phyloP scores from a whole-genome alignment of 148 eudicot species.

The Nepenthes mirabilis region DNA sequence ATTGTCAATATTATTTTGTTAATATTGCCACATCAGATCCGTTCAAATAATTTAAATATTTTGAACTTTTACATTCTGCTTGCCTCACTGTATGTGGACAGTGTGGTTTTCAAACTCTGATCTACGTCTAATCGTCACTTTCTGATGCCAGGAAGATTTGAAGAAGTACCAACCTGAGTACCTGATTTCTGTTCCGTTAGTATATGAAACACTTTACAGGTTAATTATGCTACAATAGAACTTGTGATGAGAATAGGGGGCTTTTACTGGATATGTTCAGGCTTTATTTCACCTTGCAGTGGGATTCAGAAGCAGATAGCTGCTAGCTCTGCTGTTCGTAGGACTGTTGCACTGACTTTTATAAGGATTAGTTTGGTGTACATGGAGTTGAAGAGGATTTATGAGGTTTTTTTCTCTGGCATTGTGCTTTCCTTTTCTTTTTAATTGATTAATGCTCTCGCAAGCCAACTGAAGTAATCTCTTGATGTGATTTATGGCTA shows the following conservation, averaged over 20 bases:
- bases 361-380: conserved; percentile 66
- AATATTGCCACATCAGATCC: too few species aligned
- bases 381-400: conserved; percentile 77
- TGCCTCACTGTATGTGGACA: not conserved
- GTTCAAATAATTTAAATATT: too few species aligned
- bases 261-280: not conserved
- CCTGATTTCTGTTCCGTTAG: conserved; percentile 77
- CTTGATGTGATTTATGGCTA: not conserved
- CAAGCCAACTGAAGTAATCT: not conserved
- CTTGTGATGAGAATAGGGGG: not conserved
- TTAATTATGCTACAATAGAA: conserved; percentile 12
- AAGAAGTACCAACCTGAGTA: conserved; percentile 70
- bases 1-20: too few species aligned
- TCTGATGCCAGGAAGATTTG: conserved; percentile 75
- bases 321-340: conserved; percentile 47
- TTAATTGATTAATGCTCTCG: not conserved
- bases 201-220: conserved; percentile 89
- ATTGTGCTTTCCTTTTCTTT: not conserved
- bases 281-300: conserved; percentile 29
- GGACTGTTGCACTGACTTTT: conserved; percentile 40
- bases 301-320: conserved; percentile 69
- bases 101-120: not conserved
- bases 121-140: not conserved
- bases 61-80: not conserved
- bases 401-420: conserved; percentile 44